phyloP scores from a whole-genome alignment of 2,329 filamentous ascomycete genomes.

The Stemphylium vesicarium region DNA sequence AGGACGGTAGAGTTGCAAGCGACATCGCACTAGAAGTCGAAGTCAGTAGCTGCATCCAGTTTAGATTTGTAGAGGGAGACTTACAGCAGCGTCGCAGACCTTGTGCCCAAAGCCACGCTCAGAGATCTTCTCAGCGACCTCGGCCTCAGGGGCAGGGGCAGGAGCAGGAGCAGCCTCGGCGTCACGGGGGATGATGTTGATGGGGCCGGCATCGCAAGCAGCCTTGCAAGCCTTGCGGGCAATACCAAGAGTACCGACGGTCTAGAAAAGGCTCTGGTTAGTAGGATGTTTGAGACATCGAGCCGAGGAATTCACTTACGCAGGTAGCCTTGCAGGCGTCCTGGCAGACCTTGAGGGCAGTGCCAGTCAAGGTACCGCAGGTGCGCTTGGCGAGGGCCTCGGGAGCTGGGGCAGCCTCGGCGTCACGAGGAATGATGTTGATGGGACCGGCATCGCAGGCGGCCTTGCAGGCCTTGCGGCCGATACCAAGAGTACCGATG shows the following conservation, averaged over 20 bases:
- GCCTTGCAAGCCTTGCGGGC: neutral
- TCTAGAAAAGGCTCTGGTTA: neutral
- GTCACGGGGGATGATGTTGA: neutral
- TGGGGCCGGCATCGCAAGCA: neutral
- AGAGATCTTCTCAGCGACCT: neutral
- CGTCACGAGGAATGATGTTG: neutral
- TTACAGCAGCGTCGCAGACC: neutral
- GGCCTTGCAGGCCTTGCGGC: neutral
- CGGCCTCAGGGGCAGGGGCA: neutral
- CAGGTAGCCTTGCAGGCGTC: neutral
- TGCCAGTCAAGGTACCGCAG: neutral
- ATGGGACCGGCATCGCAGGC: neutral
- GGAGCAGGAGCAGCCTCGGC: neutral
- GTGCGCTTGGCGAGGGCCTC: neutral
- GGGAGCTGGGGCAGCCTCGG: neutral
- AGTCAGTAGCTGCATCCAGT: neutral
- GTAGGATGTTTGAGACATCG: neutral
- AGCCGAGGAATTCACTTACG: neutral
- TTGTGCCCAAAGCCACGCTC: neutral
- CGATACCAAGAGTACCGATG: neutral
- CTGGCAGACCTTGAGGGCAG: neutral
- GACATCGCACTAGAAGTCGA: neutral
- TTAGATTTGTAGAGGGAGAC: neutral
- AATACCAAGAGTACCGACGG: neutral
- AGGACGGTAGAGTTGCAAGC: neutral